These are phyloP conservation scores for Metschnikowia koreensis DNA, from an alignment of 805 yeast genomes.

Conservation along the genomic window DNA sequence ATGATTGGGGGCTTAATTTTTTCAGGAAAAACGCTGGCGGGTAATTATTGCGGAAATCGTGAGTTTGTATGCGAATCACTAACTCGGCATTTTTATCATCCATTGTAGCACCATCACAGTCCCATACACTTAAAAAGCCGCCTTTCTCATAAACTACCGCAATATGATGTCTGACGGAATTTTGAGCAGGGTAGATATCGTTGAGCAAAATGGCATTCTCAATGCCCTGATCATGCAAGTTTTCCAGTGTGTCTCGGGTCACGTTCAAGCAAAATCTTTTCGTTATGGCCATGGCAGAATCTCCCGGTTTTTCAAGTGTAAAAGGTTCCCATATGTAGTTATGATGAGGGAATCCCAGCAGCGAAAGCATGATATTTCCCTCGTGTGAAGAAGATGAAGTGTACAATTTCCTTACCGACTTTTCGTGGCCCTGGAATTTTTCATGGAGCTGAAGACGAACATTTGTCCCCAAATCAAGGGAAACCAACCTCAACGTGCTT, in stretches of 20 bases:
- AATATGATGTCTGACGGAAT: slow-evolving; percentile 27
- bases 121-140: slow-evolving; percentile 56
- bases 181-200: slow-evolving; percentile 23
- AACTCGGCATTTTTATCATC: slow-evolving; percentile 33
- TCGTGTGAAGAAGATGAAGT: slow-evolving; percentile 49
- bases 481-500: slow-evolving; percentile 30
- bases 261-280: slow-evolving; percentile 33
- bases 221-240: slow-evolving; percentile 23
- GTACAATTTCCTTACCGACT: slow-evolving; percentile 65
- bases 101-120: slow-evolving; percentile 42
- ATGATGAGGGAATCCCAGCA: slow-evolving; percentile 36
- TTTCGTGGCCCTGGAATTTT: slow-evolving; percentile 81
- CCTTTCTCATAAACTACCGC: slow-evolving; percentile 31
- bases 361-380: slow-evolving; percentile 33
- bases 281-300: slow-evolving; percentile 28
- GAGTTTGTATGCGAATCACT: slow-evolving; percentile 13
- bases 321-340: slow-evolving; percentile 46
- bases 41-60: slow-evolving; percentile 3
- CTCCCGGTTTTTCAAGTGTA: slow-evolving; percentile 14
- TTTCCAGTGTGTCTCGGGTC: slow-evolving; percentile 5
- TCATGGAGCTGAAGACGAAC: slow-evolving; percentile 25
- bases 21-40: slow-evolving; percentile 28
- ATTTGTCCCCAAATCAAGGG: slow-evolving; percentile 15
- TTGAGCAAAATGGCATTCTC: slow-evolving; percentile 33
- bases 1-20: slow-evolving; percentile 11